Evolutionary conservation across 805 yeast species (phyloP).

Genomic region (Tetrapisispora taiwanensis): DNA sequence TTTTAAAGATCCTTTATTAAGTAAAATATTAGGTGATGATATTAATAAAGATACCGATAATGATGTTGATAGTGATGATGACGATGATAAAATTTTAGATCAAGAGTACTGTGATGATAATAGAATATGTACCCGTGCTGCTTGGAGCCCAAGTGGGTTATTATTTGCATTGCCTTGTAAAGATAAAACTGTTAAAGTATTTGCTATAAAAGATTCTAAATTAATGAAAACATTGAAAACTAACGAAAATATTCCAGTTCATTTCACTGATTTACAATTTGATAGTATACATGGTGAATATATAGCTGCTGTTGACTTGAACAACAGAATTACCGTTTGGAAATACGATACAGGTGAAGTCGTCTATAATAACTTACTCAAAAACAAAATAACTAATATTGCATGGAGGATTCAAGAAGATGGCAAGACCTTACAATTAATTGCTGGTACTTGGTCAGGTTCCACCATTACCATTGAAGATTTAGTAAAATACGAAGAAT

Average conservation of each 20-base stretch:
- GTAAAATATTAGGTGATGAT: constrained; percentile 7
- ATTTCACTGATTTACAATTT: constrained; percentile 44
- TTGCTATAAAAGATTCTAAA: constrained; percentile 22
- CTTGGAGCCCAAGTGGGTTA: constrained; percentile 66
- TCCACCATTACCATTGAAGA: constrained; percentile 30
- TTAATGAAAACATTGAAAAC: constrained; percentile 17
- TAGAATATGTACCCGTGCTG: constrained; percentile 42
- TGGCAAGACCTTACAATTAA: constrained; percentile 19
- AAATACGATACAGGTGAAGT: constrained; percentile 33
- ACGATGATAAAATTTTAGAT: constrained; percentile 25
- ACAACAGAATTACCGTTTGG: constrained; percentile 47
- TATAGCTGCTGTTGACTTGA: constrained; percentile 50
- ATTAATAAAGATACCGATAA: constrained; percentile 24
- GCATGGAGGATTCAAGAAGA: constrained; percentile 29
- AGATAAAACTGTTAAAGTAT: constrained; percentile 38
- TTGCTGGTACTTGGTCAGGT: constrained; percentile 32
- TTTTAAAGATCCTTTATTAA: constrained; percentile 18
- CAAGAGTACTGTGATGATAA: constrained; percentile 29
- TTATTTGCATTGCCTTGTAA: constrained; percentile 57
- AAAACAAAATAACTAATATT: constrained; percentile 22
- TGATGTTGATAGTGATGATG: constrained; percentile 24
- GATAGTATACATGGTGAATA: constrained; percentile 48
- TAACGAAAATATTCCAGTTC: constrained; percentile 10
- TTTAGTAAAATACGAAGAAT: constrained; percentile 9
- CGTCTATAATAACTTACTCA: constrained; percentile 25